These are phyloP conservation scores for Sicyos edulis DNA, from an alignment of 306 rosid species.

Conservation along the genomic window DNA sequence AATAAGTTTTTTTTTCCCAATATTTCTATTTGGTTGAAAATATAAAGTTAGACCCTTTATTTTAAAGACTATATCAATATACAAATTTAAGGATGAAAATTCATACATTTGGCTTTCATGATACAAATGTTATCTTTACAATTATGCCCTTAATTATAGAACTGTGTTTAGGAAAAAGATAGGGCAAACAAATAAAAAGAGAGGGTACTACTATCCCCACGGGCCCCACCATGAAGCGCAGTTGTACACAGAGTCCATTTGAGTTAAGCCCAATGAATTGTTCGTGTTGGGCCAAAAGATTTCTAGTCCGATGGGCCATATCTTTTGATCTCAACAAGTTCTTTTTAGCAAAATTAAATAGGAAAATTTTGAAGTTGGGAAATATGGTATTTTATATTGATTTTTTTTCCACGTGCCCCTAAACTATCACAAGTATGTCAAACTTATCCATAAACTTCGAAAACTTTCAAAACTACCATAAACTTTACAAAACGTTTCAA, in stretches of 20 bases:
- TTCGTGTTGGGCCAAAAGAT: background rate
- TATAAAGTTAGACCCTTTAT: no score
- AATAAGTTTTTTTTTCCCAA: no score
- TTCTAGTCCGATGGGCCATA: background rate
- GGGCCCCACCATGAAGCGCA: background rate
- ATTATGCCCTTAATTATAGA: background rate
- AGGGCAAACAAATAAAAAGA: background rate
- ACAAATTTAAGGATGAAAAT: no score
- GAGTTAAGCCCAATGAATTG: background rate
- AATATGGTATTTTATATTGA: background rate
- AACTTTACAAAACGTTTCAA: no score
- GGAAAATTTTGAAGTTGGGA: background rate
- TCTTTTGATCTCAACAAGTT: background rate
- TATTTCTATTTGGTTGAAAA: no score
- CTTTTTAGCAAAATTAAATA: background rate
- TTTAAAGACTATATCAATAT: no score
- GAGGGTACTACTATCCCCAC: background rate
- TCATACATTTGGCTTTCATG: background rate
- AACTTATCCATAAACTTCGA: no score
- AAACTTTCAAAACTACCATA: no score
- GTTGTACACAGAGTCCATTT: background rate
- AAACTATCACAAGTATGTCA: no score
- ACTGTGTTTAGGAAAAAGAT: background rate
- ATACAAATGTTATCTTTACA: background rate
- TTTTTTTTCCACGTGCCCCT: no score